Conservation (phyloP, 768 basidiomycete genomes). For the Candolleomyces efflorescens region DNA sequence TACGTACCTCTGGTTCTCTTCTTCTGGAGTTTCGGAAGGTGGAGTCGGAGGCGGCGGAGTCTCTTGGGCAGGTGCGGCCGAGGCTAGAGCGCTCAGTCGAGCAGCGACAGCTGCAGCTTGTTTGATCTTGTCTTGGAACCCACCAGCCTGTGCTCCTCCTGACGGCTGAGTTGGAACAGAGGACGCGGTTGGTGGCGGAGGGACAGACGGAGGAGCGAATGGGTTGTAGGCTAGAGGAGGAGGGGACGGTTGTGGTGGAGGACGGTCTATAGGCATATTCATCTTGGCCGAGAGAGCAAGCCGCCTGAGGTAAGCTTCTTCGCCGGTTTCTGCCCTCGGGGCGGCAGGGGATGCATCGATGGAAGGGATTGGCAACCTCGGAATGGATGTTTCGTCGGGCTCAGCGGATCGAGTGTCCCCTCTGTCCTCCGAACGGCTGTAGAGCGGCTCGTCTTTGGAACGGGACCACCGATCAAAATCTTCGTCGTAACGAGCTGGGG, state of each 20-base stretch:
- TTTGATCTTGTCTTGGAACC: constrained; percentile 65
- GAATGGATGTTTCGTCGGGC: neutral
- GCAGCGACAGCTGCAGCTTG: constrained; percentile 84
- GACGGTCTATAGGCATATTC: neutral
- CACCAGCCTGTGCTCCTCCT: constrained; percentile 2
- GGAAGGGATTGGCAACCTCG: constrained; percentile 12
- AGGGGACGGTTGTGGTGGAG: constrained; percentile 37
- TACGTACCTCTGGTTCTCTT: constrained; percentile 9
- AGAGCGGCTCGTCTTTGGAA: constrained; percentile 2
- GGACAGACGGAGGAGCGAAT: constrained; percentile 58
- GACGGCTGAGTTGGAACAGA: constrained; percentile 12
- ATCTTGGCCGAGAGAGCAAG: neutral
- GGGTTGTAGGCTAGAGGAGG: constrained; percentile 64
- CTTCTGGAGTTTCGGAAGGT: constrained; percentile 28
- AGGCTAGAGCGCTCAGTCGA: constrained; percentile 55
- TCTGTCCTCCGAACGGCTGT: constrained; percentile 27
- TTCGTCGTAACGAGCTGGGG: constrained; percentile 45
- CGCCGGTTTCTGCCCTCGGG: constrained; percentile 5
- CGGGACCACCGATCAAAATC: constrained; percentile 49
- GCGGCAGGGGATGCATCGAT: constrained; percentile 13
- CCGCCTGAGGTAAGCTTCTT: constrained; percentile 13
- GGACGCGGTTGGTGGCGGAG: constrained; percentile 50
- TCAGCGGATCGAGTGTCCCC: neutral
- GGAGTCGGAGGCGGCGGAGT: constrained; percentile 24
- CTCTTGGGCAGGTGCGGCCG: constrained; percentile 21